A percentile compares a stretch with the other conserved stretches of the same genome.
phyloP scores from a whole-genome alignment of 2,329 filamentous ascomycete genomes.

The Shiraia bambusicola region DNA sequence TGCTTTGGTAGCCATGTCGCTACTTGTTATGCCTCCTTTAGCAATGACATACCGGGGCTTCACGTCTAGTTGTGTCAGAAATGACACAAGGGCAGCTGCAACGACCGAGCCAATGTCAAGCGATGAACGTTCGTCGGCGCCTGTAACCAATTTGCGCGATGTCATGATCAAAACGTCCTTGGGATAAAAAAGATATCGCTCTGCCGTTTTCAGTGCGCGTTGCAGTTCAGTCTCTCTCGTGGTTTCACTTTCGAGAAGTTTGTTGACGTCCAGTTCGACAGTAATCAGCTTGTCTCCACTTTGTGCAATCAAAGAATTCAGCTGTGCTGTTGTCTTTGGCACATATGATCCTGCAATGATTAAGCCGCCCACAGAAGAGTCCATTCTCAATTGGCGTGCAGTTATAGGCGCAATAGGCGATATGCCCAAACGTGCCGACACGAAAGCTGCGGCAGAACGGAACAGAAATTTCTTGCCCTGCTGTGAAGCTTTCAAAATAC shows the following conservation, averaged over 20 bases:
- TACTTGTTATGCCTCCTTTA: slow-evolving; percentile 62
- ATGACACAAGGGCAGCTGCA: slow-evolving; percentile 54
- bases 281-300: slow-evolving; percentile 48
- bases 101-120: slow-evolving; percentile 58
- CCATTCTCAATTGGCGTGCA: slow-evolving; percentile 45
- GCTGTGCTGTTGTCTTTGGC: slow-evolving; percentile 60
- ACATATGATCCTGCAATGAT: slow-evolving; percentile 61
- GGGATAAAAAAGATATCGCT: slow-evolving; percentile 44
- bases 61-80: slow-evolving; percentile 51
- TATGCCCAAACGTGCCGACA: slow-evolving; percentile 56
- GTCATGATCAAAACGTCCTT: slow-evolving; percentile 63
- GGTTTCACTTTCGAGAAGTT: slow-evolving; percentile 47
- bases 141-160: slow-evolving; percentile 55
- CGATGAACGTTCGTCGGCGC: slow-evolving; percentile 52
- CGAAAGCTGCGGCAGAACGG: slow-evolving; percentile 51
- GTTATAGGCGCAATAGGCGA: slow-evolving; percentile 54
- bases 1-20: slow-evolving; percentile 60
- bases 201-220: slow-evolving; percentile 35
- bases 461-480: slow-evolving; percentile 49
- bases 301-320: slow-evolving; percentile 47
- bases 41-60: slow-evolving; percentile 60
- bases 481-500: slow-evolving; percentile 46
- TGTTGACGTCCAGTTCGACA: slow-evolving; percentile 53
- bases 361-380: slow-evolving; percentile 50
- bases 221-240: slow-evolving; percentile 41